Conservation (phyloP, 2,329 filamentous ascomycete species). For the Colletotrichum sp. region DNA sequence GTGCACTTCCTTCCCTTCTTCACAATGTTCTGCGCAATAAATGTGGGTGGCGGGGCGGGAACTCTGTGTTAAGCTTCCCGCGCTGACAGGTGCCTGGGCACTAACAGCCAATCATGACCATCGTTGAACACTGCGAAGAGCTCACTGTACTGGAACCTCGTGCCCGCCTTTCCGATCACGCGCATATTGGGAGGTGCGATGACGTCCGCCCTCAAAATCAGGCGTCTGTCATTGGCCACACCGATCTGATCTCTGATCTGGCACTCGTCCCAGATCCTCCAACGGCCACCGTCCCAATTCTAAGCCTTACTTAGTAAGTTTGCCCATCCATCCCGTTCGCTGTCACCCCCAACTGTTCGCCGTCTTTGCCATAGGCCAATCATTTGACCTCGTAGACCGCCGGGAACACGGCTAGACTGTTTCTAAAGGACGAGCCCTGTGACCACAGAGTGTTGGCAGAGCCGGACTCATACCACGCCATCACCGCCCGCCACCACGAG, state of each 20-base stretch:
- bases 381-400: not conserved
- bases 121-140: not conserved
- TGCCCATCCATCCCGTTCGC: not conserved
- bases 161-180: slow-evolving; percentile 3
- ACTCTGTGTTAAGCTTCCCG: slow-evolving; percentile 13
- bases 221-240: not conserved
- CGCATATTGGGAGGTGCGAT: not conserved
- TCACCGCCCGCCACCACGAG: not conserved
- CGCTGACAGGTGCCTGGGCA: not conserved
- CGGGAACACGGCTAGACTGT: not conserved
- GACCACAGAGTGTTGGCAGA: not conserved
- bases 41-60: not conserved
- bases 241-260: slow-evolving; percentile 17
- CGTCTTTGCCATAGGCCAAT: not conserved
- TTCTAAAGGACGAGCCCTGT: not conserved
- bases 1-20: not conserved
- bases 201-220: not conserved
- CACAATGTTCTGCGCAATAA: not conserved
- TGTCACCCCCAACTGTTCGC: not conserved
- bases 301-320: not conserved
- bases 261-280: slow-evolving; percentile 5
- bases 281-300: not conserved
- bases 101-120: slow-evolving; percentile 1
- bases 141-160: not conserved
- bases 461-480: not conserved